Conservation (phyloP, 495 filamentous ascomycete species). For the Letharia lupina region DNA sequence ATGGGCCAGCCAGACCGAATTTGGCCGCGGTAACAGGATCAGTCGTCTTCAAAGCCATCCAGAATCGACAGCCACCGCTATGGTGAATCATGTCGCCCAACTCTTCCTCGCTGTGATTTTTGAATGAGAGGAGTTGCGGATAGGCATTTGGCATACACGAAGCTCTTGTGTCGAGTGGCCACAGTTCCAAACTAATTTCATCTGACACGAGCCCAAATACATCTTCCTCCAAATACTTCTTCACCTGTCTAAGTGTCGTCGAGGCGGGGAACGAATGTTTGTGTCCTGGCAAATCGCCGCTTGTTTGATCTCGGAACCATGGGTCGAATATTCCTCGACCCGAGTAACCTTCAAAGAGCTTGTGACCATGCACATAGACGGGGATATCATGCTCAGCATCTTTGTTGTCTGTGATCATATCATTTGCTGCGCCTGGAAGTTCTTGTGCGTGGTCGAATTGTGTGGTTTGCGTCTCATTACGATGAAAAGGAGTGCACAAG, state of each 20-base stretch:
- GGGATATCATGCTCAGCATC: slow-evolving; percentile 10
- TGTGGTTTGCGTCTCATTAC: not conserved
- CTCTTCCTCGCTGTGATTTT: slow-evolving; percentile 9
- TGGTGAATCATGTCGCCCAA: slow-evolving; percentile 12
- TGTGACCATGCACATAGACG: slow-evolving; percentile 20
- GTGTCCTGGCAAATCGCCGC: slow-evolving; percentile 6
- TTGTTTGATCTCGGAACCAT: slow-evolving; percentile 5
- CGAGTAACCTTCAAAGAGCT: slow-evolving; percentile 17
- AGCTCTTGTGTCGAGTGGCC: slow-evolving; percentile 8
- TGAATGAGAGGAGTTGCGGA: slow-evolving; percentile 8
- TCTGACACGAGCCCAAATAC: not conserved
- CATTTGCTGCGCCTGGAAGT: not conserved
- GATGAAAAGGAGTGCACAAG: slow-evolving; percentile 14
- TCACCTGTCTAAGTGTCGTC: slow-evolving; percentile 12
- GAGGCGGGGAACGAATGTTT: slow-evolving; percentile 3
- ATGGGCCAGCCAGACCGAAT: not conserved
- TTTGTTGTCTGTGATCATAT: not conserved
- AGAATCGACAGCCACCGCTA: slow-evolving; percentile 19
- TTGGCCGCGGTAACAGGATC: not conserved
- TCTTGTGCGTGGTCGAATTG: not conserved
- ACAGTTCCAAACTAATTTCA: not conserved
- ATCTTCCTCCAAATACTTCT: slow-evolving; percentile 3
- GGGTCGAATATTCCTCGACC: slow-evolving; percentile 21
- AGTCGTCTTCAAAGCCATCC: slow-evolving; percentile 6
- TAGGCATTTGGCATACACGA: slow-evolving; percentile 8